Evolutionary conservation across 495 filamentous ascomycete species (phyloP), one percentile per base, ranked within the genome.

Genomic region (Elasticomyces elasticus): DNA sequence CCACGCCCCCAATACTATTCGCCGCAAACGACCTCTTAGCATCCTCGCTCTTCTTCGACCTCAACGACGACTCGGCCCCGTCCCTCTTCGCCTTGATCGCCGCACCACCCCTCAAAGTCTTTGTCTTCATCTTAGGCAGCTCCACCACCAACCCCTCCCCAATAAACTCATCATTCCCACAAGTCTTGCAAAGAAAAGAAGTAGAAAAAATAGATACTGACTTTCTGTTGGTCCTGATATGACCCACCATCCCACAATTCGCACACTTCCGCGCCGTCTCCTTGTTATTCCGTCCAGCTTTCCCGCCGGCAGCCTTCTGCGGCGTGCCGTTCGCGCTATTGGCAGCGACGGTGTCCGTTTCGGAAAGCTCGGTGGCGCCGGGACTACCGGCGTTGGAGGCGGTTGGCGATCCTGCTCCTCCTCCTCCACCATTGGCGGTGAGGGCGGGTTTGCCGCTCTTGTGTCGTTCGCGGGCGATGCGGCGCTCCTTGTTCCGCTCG

Each of bases 161-260:
- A 15, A 7, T 28, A 28, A 17, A 35, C 24, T 12, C n/a, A 37
- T 24, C 46, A 5, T 15, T 13, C n/a, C 23, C 30, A 27, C 33
- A 17, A 20, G 15, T 27, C 19, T 27, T 15, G 58, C 55, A 60
- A 44, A 31, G 33, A 38, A 51, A 41, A 56, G 44, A 62, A 51
- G 12, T 7, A 35, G 51, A 59, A 20, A 49, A 11, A 37, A 5
- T 12, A 52, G 15, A 50, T 52, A 63, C 72, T 67, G 74, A 90
- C 85, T 91, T 96, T 75, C 95, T 92, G 74, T 96, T 96, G n/a
- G 90, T 96, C 70, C 94, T 94, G 76, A 99, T 99, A 63, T 99
- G 92, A 23, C 92, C 92, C 20, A 90, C 83, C 62, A 89, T 83
- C 28, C 91, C 91, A 62, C 92, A 99, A 68, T 95, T 97, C 24